Percentiles rank a stretch among this genome's conserved stretches.
These are phyloP conservation scores for Camelina hispida DNA, from an alignment of 345 rosid species.

Conservation along the genomic window DNA sequence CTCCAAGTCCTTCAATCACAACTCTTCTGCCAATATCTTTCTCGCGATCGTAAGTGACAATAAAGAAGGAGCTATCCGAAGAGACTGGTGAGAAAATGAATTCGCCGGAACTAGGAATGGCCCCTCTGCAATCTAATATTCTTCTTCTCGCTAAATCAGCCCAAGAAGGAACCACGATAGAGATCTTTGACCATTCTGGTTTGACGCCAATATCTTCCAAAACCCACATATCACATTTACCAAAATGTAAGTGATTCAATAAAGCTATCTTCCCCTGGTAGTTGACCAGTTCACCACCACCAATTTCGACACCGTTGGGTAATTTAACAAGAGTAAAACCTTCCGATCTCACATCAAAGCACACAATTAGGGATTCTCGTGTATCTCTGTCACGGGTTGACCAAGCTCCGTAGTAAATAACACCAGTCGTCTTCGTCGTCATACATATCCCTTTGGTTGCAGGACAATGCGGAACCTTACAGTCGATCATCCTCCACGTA, in stretches of 20 bases:
- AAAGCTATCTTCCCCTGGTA: constrained; percentile 2
- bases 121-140: background rate
- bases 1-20: background rate
- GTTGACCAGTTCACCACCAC: background rate
- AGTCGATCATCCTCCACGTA: background rate
- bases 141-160: background rate
- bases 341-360: constrained; percentile 7
- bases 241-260: too few relatives aligned
- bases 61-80: background rate
- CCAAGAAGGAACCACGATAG: background rate
- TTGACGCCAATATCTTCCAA: constrained; percentile 1
- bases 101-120: background rate
- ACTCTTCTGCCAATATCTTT: background rate
- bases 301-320: background rate
- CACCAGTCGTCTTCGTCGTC: background rate
- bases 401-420: constrained; percentile 15
- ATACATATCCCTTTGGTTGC: background rate
- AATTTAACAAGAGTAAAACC: background rate
- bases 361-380: background rate
- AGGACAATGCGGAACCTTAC: constrained; percentile 1
- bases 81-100: background rate
- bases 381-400: background rate
- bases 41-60: background rate
- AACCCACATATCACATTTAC: background rate
- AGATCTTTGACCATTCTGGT: constrained; percentile 8